Evolutionary conservation across 2,329 filamentous ascomycete genomes (phyloP).

Genomic region (Xylariaceae sp.): DNA sequence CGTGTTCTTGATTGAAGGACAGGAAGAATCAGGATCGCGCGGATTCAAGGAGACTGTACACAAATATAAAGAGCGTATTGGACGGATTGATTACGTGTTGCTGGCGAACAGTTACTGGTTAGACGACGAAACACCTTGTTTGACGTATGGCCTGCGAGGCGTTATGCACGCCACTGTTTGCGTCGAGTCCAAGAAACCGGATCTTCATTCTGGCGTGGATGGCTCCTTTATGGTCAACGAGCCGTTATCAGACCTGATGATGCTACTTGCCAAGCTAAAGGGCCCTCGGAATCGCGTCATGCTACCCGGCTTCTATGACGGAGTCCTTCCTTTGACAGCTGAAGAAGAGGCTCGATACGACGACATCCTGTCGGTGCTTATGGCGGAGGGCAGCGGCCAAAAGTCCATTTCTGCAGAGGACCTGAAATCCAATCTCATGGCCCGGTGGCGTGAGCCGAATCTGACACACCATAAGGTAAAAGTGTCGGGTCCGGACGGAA

Average conservation of each 20-base stretch:
- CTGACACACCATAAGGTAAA: slow-evolving; percentile 91
- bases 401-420: slow-evolving; percentile 48
- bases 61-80: slow-evolving; percentile 76
- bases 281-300: slow-evolving; percentile 73
- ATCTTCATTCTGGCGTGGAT: slow-evolving; percentile 95
- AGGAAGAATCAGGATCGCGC: slow-evolving; percentile 90
- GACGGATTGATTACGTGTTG: slow-evolving; percentile 87
- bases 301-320: slow-evolving; percentile 84
- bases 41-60: slow-evolving; percentile 82
- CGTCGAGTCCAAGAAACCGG: slow-evolving; percentile 77
- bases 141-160: slow-evolving; percentile 90
- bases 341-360: slow-evolving; percentile 77
- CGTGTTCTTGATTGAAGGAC: slow-evolving; percentile 90
- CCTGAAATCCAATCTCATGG: slow-evolving; percentile 83
- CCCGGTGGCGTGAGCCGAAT: slow-evolving; percentile 90
- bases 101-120: slow-evolving; percentile 98
- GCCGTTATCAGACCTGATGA: slow-evolving; percentile 83
- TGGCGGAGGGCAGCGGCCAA: slow-evolving; percentile 60
- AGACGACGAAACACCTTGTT: slow-evolving; percentile 87
- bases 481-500: slow-evolving; percentile 85
- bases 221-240: slow-evolving; percentile 87
- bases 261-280: slow-evolving; percentile 75
- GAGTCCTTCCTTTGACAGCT: slow-evolving; percentile 66
- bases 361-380: slow-evolving; percentile 73
- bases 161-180: slow-evolving; percentile 90